Evolutionary conservation across 164 flowering plant species (phyloP), one percentile per base, ranked within the genome.

Genomic region (Buxus sempervirens): DNA sequence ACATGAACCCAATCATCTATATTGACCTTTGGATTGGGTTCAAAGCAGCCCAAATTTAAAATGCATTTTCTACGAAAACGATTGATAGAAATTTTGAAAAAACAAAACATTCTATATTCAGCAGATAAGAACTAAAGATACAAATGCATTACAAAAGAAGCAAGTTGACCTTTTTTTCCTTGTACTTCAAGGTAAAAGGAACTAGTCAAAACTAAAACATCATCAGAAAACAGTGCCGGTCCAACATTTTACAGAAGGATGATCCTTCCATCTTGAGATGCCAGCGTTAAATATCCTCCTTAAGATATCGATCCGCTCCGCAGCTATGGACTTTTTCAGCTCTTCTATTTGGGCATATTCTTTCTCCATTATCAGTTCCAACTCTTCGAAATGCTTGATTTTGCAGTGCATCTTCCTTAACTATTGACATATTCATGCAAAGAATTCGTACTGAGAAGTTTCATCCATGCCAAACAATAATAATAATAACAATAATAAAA

Each of bases 351-450:
- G 81, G 38, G 61, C 68, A 45, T 79, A 69, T 70, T 92, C 93
- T 73, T 84, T 84, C 64, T 90, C 88, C 97, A 89, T 90, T 13
- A 90, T 77, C 78, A 66, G 53, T 76, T 83, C 89, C 73, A 90
- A 75, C 25, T 90, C 91, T 58, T 87, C 89, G 60, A 90, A 78
- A 78, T 80, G 75, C 76, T 86, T 83, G 57, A 82, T 63, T 78
- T 95, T 95, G 73, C 72, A 62, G n/a, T 82, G 78, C 67, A 92
- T 25, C 78, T 95, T 95, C 82, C 77, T 82, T 75, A 90, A 60
- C 98, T 95, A 69, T 63, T 38, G 53, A 32, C 36, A 54, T 24
- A 69, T 58, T 19, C 57, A 62, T 27, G 48, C 41, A 63, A 57
- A 55, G 16, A 54, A 19, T 32, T n/a, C n/a, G n/a, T n/a, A n/a